These are phyloP conservation scores for Pseudofabraea citricarpa DNA, from an alignment of 2,329 filamentous ascomycete genomes.

Conservation along the genomic window DNA sequence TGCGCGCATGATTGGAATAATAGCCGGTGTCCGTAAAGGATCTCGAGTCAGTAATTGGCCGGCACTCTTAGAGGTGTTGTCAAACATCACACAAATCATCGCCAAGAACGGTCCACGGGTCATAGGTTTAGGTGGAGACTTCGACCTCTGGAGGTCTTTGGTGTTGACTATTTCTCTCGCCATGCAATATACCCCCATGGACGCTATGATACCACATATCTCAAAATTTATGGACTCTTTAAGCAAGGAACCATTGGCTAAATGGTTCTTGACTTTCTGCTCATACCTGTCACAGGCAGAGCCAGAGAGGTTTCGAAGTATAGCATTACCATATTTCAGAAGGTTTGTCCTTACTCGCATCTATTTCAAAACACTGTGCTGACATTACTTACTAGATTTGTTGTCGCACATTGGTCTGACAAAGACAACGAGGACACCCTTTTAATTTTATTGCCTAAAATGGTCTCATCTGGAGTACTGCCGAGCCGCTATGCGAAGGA, in stretches of 20 bases:
- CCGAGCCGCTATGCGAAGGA: slow-evolving; percentile 48
- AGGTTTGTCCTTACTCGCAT: slow-evolving; percentile 41
- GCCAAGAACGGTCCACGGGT: slow-evolving; percentile 31
- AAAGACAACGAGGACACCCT: slow-evolving; percentile 61
- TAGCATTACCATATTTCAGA: slow-evolving; percentile 79
- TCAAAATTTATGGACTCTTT: slow-evolving; percentile 60
- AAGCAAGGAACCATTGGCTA: slow-evolving; percentile 59
- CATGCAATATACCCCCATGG: slow-evolving; percentile 73
- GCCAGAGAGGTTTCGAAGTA: slow-evolving; percentile 65
- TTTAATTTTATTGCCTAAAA: slow-evolving; percentile 62
- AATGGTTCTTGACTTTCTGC: slow-evolving; percentile 81
- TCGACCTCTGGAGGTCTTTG: slow-evolving; percentile 51
- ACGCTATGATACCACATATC: slow-evolving; percentile 68
- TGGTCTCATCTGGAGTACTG: slow-evolving; percentile 53
- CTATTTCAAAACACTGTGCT: not conserved
- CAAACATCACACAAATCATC: slow-evolving; percentile 46
- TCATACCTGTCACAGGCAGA: slow-evolving; percentile 74
- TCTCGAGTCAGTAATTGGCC: slow-evolving; percentile 70
- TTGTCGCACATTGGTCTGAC: slow-evolving; percentile 68
- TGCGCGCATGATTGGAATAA: slow-evolving; percentile 59
- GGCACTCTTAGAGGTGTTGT: slow-evolving; percentile 4
- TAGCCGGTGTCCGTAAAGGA: slow-evolving; percentile 78
- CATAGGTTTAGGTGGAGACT: slow-evolving; percentile 24
- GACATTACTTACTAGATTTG: slow-evolving; percentile 51
- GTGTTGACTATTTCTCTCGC: slow-evolving; percentile 59